Percentiles rank a stretch among this genome's conserved stretches.
phyloP scores from a whole-genome alignment of 2,329 filamentous ascomycete genomes.

The Ramularia endophylla region DNA sequence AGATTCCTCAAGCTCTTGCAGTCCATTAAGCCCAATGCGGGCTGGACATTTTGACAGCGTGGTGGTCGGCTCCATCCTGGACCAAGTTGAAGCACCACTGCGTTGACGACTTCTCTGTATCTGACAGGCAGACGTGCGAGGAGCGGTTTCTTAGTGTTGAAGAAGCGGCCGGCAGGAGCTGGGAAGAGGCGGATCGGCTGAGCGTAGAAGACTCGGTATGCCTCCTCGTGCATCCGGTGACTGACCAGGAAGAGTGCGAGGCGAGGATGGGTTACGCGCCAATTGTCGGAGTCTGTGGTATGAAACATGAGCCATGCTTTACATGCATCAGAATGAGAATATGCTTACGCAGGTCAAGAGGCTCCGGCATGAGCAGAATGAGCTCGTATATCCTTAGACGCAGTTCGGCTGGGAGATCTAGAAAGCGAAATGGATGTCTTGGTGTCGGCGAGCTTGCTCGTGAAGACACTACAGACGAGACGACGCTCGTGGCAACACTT shows the following conservation, averaged over 20 bases:
- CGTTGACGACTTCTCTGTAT: constrained; percentile 56
- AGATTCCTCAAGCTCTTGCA: constrained; percentile 55
- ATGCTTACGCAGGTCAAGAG: constrained; percentile 52
- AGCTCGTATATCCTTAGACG: constrained; percentile 63
- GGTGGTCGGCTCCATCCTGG: constrained; percentile 69
- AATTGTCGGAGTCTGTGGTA: constrained; percentile 52
- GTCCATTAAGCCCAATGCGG: constrained; percentile 57
- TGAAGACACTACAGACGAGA: constrained; percentile 22
- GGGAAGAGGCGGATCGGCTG: constrained; percentile 63
- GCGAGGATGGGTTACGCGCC: constrained; percentile 52
- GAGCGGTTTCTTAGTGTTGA: constrained; percentile 67
- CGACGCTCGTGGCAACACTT: constrained; percentile 16
- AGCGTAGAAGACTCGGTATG: constrained; percentile 61
- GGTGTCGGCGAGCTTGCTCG: constrained; percentile 20
- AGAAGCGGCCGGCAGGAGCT: constrained; percentile 57
- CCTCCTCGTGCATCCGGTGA: constrained; percentile 56
- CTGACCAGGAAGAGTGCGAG: constrained; percentile 58
- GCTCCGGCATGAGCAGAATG: constrained; percentile 52
- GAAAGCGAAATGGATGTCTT: constrained; percentile 53
- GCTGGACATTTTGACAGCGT: constrained; percentile 62
- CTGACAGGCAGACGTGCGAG: constrained; percentile 58
- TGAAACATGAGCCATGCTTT: too few species aligned
- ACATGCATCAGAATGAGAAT: too few species aligned
- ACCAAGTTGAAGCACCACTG: constrained; percentile 64
- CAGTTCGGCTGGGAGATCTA: constrained; percentile 63